phyloP scores from a whole-genome alignment of 2,329 filamentous ascomycete genomes.

The Boeremia lycopersici region DNA sequence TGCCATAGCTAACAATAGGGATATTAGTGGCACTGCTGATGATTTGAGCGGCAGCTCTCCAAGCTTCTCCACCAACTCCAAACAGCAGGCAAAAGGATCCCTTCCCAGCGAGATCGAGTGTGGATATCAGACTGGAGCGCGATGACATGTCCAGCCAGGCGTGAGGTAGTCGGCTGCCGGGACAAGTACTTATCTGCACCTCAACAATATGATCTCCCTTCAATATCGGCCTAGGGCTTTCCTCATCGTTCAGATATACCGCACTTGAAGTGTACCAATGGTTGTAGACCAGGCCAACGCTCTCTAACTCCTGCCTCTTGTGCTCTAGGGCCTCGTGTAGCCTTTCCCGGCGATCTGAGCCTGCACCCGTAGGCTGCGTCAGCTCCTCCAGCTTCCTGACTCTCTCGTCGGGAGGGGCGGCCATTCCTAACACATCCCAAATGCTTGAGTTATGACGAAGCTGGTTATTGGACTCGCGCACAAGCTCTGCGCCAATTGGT shows the following conservation, averaged over 20 bases:
- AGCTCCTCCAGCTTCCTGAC: constrained; percentile 40
- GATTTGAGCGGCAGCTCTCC: constrained; percentile 57
- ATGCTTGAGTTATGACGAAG: constrained; percentile 4
- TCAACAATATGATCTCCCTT: constrained; percentile 51
- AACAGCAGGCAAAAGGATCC: constrained; percentile 46
- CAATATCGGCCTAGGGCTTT: constrained; percentile 17
- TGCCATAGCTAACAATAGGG: constrained; percentile 50
- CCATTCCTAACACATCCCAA: neutral
- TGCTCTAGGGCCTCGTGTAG: neutral
- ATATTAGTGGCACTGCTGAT: constrained; percentile 55
- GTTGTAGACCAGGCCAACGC: constrained; percentile 65
- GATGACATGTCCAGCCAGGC: constrained; percentile 63
- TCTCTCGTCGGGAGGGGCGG: neutral
- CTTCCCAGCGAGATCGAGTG: constrained; percentile 65
- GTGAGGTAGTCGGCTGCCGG: constrained; percentile 66
- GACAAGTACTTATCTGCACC: constrained; percentile 60
- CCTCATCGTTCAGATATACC: constrained; percentile 55
- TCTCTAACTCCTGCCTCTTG: constrained; percentile 55
- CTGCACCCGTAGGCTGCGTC: neutral
- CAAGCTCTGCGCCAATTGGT: constrained; percentile 29
- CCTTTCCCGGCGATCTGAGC: neutral
- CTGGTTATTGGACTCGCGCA: constrained; percentile 21
- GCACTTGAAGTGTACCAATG: constrained; percentile 59
- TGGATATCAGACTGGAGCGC: constrained; percentile 58
- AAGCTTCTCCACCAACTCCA: constrained; percentile 62